Conservation (phyloP, 345 rosid genomes). For the Eucalyptus urophylla region DNA sequence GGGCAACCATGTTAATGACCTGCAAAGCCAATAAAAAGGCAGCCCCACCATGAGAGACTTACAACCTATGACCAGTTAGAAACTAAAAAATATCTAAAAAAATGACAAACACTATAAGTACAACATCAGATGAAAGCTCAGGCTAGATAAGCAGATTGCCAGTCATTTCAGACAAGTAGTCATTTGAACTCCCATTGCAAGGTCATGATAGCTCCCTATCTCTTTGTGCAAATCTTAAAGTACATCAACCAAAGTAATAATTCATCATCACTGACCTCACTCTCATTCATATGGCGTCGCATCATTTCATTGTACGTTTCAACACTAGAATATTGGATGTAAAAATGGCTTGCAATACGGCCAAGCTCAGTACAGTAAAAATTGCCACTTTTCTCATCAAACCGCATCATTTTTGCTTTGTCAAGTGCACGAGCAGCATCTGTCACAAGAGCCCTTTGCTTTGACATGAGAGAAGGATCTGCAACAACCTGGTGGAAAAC, state of each 20-base stretch:
- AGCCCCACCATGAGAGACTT: not conserved
- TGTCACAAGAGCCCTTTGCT: slow-evolving; percentile 80
- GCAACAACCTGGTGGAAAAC: slow-evolving; percentile 56
- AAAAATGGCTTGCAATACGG: slow-evolving; percentile 97
- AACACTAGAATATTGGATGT: slow-evolving; percentile 93
- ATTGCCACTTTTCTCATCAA: slow-evolving; percentile 98
- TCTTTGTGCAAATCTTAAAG: not conserved
- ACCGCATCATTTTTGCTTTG: slow-evolving; percentile 98
- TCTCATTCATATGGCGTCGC: slow-evolving; percentile 88
- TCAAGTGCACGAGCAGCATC: slow-evolving; percentile 98
- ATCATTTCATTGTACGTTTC: slow-evolving; percentile 95
- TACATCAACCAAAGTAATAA: not conserved
- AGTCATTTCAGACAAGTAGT: not conserved
- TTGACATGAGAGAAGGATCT: slow-evolving; percentile 74
- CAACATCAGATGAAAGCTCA: not conserved
- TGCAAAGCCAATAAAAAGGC: slow-evolving; percentile 4
- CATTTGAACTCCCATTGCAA: not conserved
- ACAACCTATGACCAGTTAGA: not conserved
- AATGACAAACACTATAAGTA: not conserved
- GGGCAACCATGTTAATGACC: slow-evolving; percentile 97
- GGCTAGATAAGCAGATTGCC: not conserved
- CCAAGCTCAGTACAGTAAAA: slow-evolving; percentile 98
- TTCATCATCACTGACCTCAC: slow-evolving; percentile 47
- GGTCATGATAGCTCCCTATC: not conserved
- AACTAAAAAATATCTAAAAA: not conserved